Evolutionary conservation across 2,329 filamentous ascomycete genomes (phyloP), one percentile per base, ranked within the genome.

Genomic region (Harringtonia aguacate): DNA sequence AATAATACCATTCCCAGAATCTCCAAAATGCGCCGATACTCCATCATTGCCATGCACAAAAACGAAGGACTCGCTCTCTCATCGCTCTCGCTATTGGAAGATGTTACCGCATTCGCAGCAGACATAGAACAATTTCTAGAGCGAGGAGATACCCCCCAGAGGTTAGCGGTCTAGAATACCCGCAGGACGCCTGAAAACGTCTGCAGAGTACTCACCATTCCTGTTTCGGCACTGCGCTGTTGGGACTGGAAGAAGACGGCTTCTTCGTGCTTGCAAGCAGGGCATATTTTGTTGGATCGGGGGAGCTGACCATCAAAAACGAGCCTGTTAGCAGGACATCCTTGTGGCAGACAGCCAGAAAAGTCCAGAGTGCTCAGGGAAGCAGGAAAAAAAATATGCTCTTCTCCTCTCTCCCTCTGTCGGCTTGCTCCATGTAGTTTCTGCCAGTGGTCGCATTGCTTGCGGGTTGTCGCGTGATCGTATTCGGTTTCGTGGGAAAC

Each of bases 191-290:
- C 21, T 14, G 30, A 38, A 35, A 4, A 30, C 12, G 18, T 37
- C 43, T 18, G n/a, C 5, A 21, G 3, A 33, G 13, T 6, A 57
- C 84, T 73, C 66, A 97, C 92, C 92, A 98, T 98, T 69, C 92
- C 92, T 36, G 92, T 98, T 65, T 97, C 89, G 39, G 87, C 86
- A 54, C 84, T 95, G 65, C 92, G 84, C 70, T 97, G 89, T 62
- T 98, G 92, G 49, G 89, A 95, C 69, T 98, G 92, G 72, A 98
- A 98, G 69, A 95, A 98, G 48, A 98, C 94, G 37, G 89, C 88
- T 67, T 97, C 89, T 55, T 80, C 79, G 63, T 92, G 84, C 53
- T 77, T 75, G 72, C 94, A 98, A 54, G 72, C 75, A 42, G 88
- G 87, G 68, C 92, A 98, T 48, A 75, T 75, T 66, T 85, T 87